phyloP scores from a whole-genome alignment of 2,329 filamentous ascomycete genomes.

The Coniella vitis region DNA sequence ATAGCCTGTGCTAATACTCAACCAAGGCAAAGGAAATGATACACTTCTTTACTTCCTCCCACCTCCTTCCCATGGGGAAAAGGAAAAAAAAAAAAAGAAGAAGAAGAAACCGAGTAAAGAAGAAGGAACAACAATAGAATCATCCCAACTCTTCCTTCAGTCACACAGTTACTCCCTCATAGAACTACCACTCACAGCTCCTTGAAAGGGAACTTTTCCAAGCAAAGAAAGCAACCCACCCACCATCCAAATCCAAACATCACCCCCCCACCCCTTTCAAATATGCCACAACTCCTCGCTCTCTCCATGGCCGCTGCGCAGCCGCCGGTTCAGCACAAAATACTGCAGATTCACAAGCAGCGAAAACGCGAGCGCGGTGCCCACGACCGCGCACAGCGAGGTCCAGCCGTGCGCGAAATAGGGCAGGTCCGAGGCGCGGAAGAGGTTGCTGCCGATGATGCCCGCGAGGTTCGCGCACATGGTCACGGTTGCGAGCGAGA shows the following conservation, averaged over 20 bases:
- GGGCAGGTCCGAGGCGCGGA: conserved; percentile 40
- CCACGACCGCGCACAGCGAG: conserved; percentile 2
- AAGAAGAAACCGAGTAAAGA: not conserved
- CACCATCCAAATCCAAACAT: not conserved
- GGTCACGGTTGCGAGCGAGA: conserved; percentile 40
- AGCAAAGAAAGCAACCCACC: not conserved
- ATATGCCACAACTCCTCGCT: conserved; percentile 1
- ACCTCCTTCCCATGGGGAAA: not conserved
- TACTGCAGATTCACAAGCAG: conserved; percentile 4
- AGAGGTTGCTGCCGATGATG: conserved; percentile 55
- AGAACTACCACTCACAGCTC: no score
- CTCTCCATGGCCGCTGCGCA: conserved; percentile 1
- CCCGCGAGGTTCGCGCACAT: conserved; percentile 57
- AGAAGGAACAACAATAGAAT: not conserved
- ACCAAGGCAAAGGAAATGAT: no score
- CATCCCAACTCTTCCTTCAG: no score
- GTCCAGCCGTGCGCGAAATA: conserved; percentile 8
- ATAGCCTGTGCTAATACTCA: no score
- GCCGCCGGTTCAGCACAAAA: not conserved
- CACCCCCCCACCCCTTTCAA: not conserved
- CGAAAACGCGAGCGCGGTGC: conserved; percentile 5
- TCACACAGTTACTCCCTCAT: no score
- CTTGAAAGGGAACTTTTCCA: no score
- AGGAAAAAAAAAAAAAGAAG: not conserved
- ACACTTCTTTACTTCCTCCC: no score